Base-by-base conservation (phyloP, 164 flowering plant species). In the Akebia trifoliata region DNA sequence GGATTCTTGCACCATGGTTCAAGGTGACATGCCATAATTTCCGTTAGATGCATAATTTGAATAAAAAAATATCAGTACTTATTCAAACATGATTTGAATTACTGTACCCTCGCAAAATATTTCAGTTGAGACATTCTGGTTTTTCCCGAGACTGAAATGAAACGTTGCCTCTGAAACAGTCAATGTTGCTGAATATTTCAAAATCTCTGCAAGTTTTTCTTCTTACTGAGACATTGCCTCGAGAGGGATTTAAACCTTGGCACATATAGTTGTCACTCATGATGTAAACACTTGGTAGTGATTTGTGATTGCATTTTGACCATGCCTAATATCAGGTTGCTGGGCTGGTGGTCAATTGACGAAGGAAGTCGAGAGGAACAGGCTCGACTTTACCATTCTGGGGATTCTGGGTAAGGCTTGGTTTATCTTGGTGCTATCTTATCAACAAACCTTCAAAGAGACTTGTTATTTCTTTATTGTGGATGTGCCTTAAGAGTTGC, bases 281-380 rank as follows among this genome's bases (percentile, higher is more conserved):
- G 8, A 9, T 15, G 34, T 11, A 36, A 2, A 15, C 4, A 37
- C 9, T 12, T 18, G 22, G n/a, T 48, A 15, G 11, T 55, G 29
- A 21, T 43, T 37, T 35, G 1, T 53, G 26, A 8, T 54, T 38
- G 3, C n/a, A 24, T 52, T 15, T 60, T 31, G 32, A 51, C 36
- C 6, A 20, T 61, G 24, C 34, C 54, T 47, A 28, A 26, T 38
- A 1, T 44, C 69, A 92, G 96, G 78, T 70, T 92, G 44, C 80
- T 92, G 10, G 98, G 96, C 50, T 92, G 98, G 98, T 92, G 98
- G 95, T 88, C 96, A 31, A 86, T 88, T 71, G 98, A 92, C 70
- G 98, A 92, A 72, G 85, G 85, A 57, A 85, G 89, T 66, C 79
- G 75, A 61, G 95, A 91, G 70, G 98, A 92, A 62, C 93, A 78